These are phyloP conservation scores for Clavaria fumosa DNA, from an alignment of 768 basidiomycete species.

Conservation along the genomic window DNA sequence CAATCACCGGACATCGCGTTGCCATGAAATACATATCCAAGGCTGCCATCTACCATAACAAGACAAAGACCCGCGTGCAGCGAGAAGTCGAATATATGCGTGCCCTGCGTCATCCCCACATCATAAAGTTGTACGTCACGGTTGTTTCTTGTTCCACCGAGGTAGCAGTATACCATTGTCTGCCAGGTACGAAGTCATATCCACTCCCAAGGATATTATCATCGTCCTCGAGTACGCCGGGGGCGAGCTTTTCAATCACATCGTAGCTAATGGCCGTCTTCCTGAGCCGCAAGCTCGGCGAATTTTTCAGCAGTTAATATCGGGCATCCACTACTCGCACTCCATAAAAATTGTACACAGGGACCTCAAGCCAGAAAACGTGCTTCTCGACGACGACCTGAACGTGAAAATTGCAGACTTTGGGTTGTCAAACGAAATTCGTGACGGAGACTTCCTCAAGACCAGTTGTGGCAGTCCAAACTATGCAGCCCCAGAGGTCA, in stretches of 20 bases:
- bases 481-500: conserved; percentile 97
- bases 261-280: conserved; percentile 89
- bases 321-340: conserved; percentile 95
- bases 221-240: conserved; percentile 96
- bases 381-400: conserved; percentile 68
- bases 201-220: conserved; percentile 89
- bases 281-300: conserved; percentile 71
- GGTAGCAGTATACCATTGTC: too few species aligned
- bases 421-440: conserved; percentile 89
- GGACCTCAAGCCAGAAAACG: conserved; percentile 95
- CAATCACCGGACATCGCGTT: conserved; percentile 86
- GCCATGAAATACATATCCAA: conserved; percentile 98
- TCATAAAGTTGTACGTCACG: conserved; percentile 79
- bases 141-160: too few species aligned
- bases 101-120: conserved; percentile 89
- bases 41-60: conserved; percentile 80
- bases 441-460: conserved; percentile 90
- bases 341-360: conserved; percentile 94
- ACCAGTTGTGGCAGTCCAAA: conserved; percentile 98
- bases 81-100: conserved; percentile 97
- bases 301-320: conserved; percentile 98
- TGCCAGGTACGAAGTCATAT: conserved; percentile 66
- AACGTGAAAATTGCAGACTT: conserved; percentile 99
- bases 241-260: conserved; percentile 96
- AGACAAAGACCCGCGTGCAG: conserved; percentile 83